Evolutionary conservation across 257 asterid species (phyloP), one percentile per base, ranked within the genome.

Genomic region (Nicotiana sylvestris): DNA sequence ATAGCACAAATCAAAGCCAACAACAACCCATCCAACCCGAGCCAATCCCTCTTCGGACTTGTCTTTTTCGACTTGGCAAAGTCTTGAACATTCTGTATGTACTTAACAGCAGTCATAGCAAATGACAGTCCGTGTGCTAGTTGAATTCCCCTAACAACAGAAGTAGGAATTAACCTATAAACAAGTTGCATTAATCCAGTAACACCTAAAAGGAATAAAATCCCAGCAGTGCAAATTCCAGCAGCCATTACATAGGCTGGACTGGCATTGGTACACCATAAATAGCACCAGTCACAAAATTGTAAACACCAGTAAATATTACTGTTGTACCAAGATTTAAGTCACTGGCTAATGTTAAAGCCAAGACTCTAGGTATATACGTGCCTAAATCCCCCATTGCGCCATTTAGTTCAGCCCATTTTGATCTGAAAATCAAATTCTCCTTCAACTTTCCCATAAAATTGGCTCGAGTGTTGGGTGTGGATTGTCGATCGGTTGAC

Each of bases 261-360:
- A 96, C 99, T 7, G 99, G 99, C 98, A 96, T 96, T 35, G 99
- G 98, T 17, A 91, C 86, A 33, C 97, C 97, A 87, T 92, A 95
- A 51, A 96, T 87, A 21, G 90, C 51, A 3, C 98, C 99, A 43
- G 98, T 84, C 76, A 87, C 88, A 82, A 96, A 91, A 88, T 94
- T 96, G 89, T 96, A 92, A 4, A 87, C 62, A 2, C 98, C 97
- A 30, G 97, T 94, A 89, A 94, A 91, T 27, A 94, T 89, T 66
- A 92, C 39, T 1, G 97, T 92, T 4, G 97, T 92, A 2, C 97
- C 96, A 18, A 92, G 96, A 85, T 92, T 90, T 62, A 94, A 93
- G 66, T 91, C 82, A 78, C 88, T 90, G 89, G 95, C 86, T 0
- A 94, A 90, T 43, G 97, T 91, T 80, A 92, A 39, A 51, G 97